A percentile compares a stretch with the other conserved stretches of the same genome.
phyloP scores from a whole-genome alignment of 1,284 basidiomycete genomes.

The Naganishia cerealis region DNA sequence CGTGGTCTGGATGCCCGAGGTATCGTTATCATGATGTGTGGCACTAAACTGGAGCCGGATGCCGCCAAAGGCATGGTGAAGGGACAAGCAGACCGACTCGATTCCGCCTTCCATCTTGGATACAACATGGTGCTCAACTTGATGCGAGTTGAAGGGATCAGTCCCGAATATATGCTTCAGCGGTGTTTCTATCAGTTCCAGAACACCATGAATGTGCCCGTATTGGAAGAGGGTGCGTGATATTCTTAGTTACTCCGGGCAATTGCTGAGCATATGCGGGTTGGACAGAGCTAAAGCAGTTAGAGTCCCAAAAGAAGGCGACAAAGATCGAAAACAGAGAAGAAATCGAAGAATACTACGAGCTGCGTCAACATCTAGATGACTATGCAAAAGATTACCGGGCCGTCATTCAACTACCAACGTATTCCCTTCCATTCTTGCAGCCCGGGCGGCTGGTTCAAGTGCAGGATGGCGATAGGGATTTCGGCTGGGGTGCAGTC shows the following conservation, averaged over 20 bases:
- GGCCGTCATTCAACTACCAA: conserved; percentile 90
- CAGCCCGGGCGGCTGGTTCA: conserved; percentile 88
- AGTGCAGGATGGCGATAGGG: conserved; percentile 77
- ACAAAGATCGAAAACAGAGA: conserved; percentile 80
- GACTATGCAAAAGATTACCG: conserved; percentile 81
- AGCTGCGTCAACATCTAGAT: conserved; percentile 84
- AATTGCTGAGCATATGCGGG: not conserved
- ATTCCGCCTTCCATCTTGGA: conserved; percentile 97
- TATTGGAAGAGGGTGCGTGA: conserved; percentile 74
- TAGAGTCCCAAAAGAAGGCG: conserved; percentile 68
- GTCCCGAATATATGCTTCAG: conserved; percentile 97
- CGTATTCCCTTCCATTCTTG: conserved; percentile 88
- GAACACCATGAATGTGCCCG: conserved; percentile 83
- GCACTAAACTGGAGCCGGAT: conserved; percentile 91
- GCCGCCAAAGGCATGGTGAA: conserved; percentile 97
- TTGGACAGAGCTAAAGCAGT: conserved; percentile 66
- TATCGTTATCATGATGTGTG: conserved; percentile 99
- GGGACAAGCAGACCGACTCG: conserved; percentile 92
- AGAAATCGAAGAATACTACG: conserved; percentile 84
- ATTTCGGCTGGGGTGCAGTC: conserved; percentile 96
- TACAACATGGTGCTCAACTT: conserved; percentile 99
- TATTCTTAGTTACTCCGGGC: not conserved
- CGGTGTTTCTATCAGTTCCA: conserved; percentile 98
- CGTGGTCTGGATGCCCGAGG: conserved; percentile 97
- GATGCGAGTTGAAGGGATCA: conserved; percentile 98